phyloP scores from a whole-genome alignment of 2,329 filamentous ascomycete species.

The Monilinia vaccinii-corymbosi region DNA sequence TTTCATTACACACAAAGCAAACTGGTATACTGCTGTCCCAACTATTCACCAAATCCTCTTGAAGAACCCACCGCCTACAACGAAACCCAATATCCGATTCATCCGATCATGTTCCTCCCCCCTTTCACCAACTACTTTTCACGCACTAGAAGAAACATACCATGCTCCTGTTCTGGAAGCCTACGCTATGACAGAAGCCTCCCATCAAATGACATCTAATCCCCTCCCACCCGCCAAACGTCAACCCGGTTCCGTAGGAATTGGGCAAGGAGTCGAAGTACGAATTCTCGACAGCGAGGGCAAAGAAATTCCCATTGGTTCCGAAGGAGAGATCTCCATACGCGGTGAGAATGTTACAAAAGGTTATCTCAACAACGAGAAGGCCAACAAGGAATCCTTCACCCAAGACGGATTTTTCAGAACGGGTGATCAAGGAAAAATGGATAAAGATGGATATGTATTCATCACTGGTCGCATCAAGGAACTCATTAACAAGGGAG shows the following conservation, averaged over 20 bases:
- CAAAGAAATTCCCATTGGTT: conserved; percentile 57
- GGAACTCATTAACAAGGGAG: conserved; percentile 84
- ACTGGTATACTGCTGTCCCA: conserved; percentile 90
- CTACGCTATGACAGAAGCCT: conserved; percentile 87
- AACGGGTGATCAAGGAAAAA: conserved; percentile 78
- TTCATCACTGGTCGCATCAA: conserved; percentile 88
- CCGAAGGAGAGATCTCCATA: conserved; percentile 76
- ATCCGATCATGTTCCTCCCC: conserved; percentile 83
- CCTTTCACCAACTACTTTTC: conserved; percentile 71
- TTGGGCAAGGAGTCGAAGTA: conserved; percentile 77
- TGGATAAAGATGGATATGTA: conserved; percentile 72
- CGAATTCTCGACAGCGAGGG: conserved; percentile 65
- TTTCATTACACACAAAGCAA: conserved; percentile 64
- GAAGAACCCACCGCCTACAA: conserved; percentile 58
- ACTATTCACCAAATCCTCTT: conserved; percentile 88
- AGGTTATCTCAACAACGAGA: conserved; percentile 75
- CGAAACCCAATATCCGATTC: conserved; percentile 68
- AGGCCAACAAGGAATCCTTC: conserved; percentile 67
- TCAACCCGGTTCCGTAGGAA: conserved; percentile 72
- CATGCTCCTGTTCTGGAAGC: conserved; percentile 77
- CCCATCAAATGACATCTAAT: conserved; percentile 77
- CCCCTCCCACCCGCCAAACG: conserved; percentile 61
- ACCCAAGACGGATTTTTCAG: conserved; percentile 73
- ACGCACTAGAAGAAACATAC: conserved; percentile 67
- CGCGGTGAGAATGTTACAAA: conserved; percentile 73